Evolutionary conservation across 768 basidiomycete species (phyloP).

Genomic region (Clathrus columnatus): DNA sequence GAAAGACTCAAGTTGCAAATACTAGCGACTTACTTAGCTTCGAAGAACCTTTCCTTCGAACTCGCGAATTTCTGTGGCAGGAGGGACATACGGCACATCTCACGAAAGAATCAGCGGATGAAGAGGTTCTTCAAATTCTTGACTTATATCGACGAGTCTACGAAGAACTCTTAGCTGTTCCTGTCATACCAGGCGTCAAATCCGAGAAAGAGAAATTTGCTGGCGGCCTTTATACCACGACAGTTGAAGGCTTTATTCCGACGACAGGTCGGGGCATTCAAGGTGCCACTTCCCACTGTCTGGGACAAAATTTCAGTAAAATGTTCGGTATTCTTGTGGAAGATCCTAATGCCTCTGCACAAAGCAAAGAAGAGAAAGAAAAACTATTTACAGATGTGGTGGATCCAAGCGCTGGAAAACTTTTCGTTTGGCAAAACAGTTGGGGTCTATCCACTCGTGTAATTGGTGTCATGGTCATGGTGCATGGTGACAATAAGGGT

Average conservation of each 20-base stretch:
- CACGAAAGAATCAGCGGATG: constrained; percentile 82
- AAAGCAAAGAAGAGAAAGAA: constrained; percentile 10
- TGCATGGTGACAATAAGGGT: constrained; percentile 96
- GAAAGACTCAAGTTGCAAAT: neutral
- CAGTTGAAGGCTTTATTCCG: constrained; percentile 95
- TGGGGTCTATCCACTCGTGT: constrained; percentile 97
- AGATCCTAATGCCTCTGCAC: constrained; percentile 52
- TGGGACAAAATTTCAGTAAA: constrained; percentile 96
- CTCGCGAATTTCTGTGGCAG: constrained; percentile 99
- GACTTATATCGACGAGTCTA: constrained; percentile 94
- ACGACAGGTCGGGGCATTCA: constrained; percentile 97
- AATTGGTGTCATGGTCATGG: constrained; percentile 99
- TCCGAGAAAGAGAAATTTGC: constrained; percentile 99
- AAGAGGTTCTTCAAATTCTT: constrained; percentile 87
- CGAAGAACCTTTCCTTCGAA: constrained; percentile 93
- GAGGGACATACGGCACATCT: constrained; percentile 97
- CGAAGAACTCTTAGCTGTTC: constrained; percentile 94
- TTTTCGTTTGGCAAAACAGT: constrained; percentile 94
- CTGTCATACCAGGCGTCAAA: constrained; percentile 93
- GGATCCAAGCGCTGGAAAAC: constrained; percentile 54
- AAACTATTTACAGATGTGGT: neutral
- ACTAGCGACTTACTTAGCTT: neutral
- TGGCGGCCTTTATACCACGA: constrained; percentile 95
- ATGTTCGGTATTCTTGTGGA: constrained; percentile 99
- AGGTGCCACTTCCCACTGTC: constrained; percentile 93